Conservation (phyloP, 352 stramenopile species). For the Globisporangium parvum region DNA sequence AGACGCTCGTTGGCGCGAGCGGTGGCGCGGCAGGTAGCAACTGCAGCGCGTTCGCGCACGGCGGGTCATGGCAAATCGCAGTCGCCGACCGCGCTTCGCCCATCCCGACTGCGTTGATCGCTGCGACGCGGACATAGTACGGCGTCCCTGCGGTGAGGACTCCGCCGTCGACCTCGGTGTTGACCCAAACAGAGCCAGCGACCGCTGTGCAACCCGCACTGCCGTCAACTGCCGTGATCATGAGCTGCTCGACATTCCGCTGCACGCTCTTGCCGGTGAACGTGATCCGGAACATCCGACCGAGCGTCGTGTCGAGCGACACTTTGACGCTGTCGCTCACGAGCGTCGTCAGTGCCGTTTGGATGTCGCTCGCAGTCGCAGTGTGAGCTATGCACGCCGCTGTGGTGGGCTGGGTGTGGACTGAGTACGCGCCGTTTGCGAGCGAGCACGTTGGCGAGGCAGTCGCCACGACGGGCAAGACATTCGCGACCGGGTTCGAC, state of each 20-base stretch:
- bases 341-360: conserved; percentile 27
- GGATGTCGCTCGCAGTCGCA: conserved; percentile 19
- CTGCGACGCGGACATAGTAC: conserved; percentile 89
- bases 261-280: conserved; percentile 73
- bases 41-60: conserved; percentile 32
- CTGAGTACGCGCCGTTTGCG: conserved; percentile 27
- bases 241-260: conserved; percentile 30
- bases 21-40: conserved; percentile 65
- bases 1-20: conserved; percentile 60
- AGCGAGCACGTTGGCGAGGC: conserved; percentile 29
- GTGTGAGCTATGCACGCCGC: conserved; percentile 33
- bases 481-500: conserved; percentile 22
- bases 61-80: conserved; percentile 41
- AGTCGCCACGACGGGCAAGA: conserved; percentile 32
- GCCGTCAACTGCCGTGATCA: conserved; percentile 43
- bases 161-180: conserved; percentile 75
- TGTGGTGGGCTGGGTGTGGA: conserved; percentile 48
- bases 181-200: conserved; percentile 52
- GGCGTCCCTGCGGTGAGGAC: conserved; percentile 63
- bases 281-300: conserved; percentile 77
- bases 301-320: conserved; percentile 47
- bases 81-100: conserved; percentile 46
- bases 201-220: conserved; percentile 48
- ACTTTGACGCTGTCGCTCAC: conserved; percentile 58
- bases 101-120: conserved; percentile 82